Evolutionary conservation across 805 yeast genomes (phyloP).

Genomic region (Ogataea kodamae): DNA sequence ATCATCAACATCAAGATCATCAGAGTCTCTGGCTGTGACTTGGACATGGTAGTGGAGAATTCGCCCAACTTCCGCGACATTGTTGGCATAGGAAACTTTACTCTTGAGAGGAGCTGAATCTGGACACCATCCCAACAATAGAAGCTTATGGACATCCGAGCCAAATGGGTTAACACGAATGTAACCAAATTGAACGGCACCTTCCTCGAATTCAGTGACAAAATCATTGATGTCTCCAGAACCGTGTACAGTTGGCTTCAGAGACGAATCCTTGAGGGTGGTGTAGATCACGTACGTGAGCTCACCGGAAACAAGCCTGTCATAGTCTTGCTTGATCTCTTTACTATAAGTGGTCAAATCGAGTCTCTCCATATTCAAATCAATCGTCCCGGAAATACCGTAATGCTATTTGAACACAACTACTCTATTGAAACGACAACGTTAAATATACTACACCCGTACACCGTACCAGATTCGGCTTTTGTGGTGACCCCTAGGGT

Average conservation of each 20-base stretch:
- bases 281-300: constrained; percentile 78
- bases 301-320: constrained; percentile 76
- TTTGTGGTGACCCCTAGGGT: no score
- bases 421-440: constrained; percentile 1
- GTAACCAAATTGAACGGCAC: constrained; percentile 86
- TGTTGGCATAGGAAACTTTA: constrained; percentile 71
- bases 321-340: constrained; percentile 71
- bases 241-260: constrained; percentile 50
- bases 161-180: constrained; percentile 86
- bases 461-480: constrained; percentile 4
- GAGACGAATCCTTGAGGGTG: constrained; percentile 54
- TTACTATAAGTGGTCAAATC: constrained; percentile 67
- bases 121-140: constrained; percentile 95
- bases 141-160: constrained; percentile 81
- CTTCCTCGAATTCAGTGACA: constrained; percentile 77
- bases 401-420: background rate
- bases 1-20: constrained; percentile 79
- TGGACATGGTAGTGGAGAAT: constrained; percentile 90
- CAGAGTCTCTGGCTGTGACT: constrained; percentile 91
- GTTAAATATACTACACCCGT: constrained; percentile 7
- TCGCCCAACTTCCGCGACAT: constrained; percentile 71
- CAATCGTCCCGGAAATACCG: background rate
- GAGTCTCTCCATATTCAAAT: constrained; percentile 46
- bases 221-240: constrained; percentile 72
- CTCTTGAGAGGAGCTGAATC: constrained; percentile 85